Evolutionary conservation across 2,329 filamentous ascomycete species (phyloP).

Genomic region (Penicillium sp.): DNA sequence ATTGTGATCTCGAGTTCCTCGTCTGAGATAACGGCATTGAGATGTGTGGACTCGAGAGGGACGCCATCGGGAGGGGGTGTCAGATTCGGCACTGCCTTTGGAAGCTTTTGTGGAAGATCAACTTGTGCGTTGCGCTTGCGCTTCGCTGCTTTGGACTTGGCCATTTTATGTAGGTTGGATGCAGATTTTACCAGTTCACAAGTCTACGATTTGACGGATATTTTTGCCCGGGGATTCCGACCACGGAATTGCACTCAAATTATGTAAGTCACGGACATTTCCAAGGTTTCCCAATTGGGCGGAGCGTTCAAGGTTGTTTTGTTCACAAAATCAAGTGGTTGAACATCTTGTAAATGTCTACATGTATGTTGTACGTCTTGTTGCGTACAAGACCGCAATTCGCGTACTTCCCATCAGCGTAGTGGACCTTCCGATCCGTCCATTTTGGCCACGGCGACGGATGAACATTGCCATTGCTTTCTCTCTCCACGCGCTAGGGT

Average conservation of each 20-base stretch:
- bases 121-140: conserved; percentile 29
- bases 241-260: neutral
- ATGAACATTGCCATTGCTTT: neutral
- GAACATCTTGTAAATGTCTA: neutral
- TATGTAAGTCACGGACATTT: neutral
- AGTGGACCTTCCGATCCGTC: neutral
- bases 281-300: neutral
- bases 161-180: conserved; percentile 11
- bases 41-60: conserved; percentile 24
- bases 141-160: conserved; percentile 30
- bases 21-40: conserved; percentile 30
- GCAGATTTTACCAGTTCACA: neutral
- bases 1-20: conserved; percentile 67
- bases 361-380: neutral
- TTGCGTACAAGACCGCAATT: neutral
- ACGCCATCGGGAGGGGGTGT: conserved; percentile 27
- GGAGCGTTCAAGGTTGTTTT: neutral
- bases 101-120: conserved; percentile 24
- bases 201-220: neutral
- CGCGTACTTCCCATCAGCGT: neutral
- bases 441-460: neutral
- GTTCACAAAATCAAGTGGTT: neutral
- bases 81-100: conserved; percentile 17
- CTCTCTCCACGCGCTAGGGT: neutral
- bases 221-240: neutral